Evolutionary conservation across 108 stramenopile species (phyloP).

Genomic region (Conticribra guillardii): DNA sequence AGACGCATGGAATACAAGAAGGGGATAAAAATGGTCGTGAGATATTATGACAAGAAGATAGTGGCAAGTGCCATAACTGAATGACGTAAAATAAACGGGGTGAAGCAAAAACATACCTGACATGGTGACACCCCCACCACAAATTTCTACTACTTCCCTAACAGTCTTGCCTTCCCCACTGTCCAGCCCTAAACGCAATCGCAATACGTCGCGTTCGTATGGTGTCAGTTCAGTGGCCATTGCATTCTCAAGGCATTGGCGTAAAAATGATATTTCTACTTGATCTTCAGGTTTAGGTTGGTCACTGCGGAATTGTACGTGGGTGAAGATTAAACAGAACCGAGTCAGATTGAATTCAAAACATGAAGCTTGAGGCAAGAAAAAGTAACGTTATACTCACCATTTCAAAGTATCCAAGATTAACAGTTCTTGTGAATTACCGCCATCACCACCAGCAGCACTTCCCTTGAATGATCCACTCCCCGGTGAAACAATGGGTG

Average conservation of each 20-base stretch:
- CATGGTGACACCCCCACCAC: conserved; percentile 55
- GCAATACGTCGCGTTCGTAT: conserved; percentile 81
- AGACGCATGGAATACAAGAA: too few species aligned
- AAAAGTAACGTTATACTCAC: conserved; percentile 11
- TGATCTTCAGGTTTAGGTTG: conserved; percentile 69
- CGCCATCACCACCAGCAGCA: conserved; percentile 48
- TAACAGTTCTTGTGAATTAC: conserved; percentile 41
- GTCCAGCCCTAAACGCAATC: conserved; percentile 80
- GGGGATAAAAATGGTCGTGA: too few species aligned
- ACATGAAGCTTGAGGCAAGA: background rate
- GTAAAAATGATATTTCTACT: conserved; percentile 77
- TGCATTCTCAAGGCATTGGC: conserved; percentile 82
- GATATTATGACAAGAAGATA: too few species aligned
- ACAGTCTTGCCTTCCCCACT: conserved; percentile 69
- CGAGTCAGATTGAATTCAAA: background rate
- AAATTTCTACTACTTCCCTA: conserved; percentile 67
- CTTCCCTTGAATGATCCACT: conserved; percentile 63
- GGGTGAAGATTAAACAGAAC: background rate
- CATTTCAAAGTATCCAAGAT: conserved; percentile 49
- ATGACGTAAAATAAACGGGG: too few species aligned
- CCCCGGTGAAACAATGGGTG: conserved; percentile 35
- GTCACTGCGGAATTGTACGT: conserved; percentile 22
- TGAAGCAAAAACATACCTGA: conserved; percentile 4
- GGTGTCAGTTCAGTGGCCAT: conserved; percentile 82
- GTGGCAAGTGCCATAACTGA: too few species aligned